Evolutionary conservation across 1,284 basidiomycete genomes (phyloP).

Genomic region (Tilletia caries): DNA sequence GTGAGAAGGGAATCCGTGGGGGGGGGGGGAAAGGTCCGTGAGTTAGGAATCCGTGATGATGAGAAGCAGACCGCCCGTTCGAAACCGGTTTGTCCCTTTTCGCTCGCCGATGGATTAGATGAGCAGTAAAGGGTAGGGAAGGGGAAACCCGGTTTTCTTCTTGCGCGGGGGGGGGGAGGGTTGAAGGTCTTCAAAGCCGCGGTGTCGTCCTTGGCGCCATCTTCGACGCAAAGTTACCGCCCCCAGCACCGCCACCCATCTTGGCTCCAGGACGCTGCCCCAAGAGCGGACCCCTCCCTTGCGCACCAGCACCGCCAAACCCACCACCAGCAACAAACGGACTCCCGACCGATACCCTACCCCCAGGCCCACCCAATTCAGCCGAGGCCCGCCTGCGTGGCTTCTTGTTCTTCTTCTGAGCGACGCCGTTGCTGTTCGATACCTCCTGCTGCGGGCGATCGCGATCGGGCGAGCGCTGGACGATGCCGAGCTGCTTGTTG

Average conservation of each 20-base stretch:
- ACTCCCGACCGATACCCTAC: not conserved
- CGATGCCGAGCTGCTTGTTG: not conserved
- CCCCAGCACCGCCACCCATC: not conserved
- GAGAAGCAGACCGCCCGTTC: too few relatives aligned
- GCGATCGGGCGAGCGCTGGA: not conserved
- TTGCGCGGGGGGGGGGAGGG: too few relatives aligned
- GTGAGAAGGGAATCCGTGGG: too few relatives aligned
- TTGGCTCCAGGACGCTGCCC: slow-evolving; percentile 1
- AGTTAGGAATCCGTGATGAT: too few relatives aligned
- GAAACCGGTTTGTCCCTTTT: too few relatives aligned
- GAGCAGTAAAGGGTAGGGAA: too few relatives aligned
- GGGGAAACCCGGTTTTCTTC: too few relatives aligned
- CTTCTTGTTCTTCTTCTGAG: not conserved
- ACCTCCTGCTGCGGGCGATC: not conserved
- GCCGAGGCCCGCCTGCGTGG: too few relatives aligned
- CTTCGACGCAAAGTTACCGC: not conserved
- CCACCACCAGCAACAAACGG: not conserved
- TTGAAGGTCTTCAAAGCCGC: not conserved
- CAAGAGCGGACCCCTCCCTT: not conserved
- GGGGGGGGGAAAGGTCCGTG: too few relatives aligned
- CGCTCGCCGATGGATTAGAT: too few relatives aligned
- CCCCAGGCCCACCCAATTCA: not conserved
- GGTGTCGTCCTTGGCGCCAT: not conserved
- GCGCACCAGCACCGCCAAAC: not conserved
- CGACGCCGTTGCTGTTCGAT: not conserved